Conservation (phyloP, 352 stramenopile genomes). For the Pythium rishiriense region DNA sequence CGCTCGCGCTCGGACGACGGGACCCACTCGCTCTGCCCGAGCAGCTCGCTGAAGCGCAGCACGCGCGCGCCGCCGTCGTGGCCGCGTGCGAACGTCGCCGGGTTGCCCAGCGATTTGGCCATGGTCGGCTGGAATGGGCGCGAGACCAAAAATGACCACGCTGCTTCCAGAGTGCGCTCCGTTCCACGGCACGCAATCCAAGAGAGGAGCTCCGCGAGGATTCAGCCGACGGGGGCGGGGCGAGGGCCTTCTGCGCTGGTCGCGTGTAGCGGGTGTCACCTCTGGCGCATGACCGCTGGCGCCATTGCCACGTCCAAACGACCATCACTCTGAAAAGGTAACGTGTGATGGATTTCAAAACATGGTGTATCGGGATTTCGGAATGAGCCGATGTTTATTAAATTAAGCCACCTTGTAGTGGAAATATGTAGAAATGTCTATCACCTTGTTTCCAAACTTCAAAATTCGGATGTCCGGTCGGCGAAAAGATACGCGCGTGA, state of each 20-base stretch:
- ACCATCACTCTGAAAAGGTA: conserved; percentile 2
- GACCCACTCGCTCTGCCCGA: conserved; percentile 24
- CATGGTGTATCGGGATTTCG: not conserved
- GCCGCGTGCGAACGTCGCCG: not conserved
- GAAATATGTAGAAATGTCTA: not conserved
- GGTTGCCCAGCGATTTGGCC: not conserved
- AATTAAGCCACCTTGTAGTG: not conserved
- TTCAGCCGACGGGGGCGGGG: too few species aligned
- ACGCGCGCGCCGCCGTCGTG: not conserved
- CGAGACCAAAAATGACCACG: not conserved
- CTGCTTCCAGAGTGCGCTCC: too few species aligned
- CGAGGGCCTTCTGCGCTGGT: not conserved
- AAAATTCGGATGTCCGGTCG: not conserved
- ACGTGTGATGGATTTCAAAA: conserved; percentile 10
- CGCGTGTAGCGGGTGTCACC: conserved; percentile 11
- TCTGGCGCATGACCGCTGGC: conserved; percentile 7
- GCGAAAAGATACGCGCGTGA: conserved; percentile 22
- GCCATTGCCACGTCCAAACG: conserved; percentile 6
- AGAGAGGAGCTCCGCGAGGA: too few species aligned
- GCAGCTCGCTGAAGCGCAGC: conserved; percentile 20
- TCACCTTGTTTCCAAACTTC: conserved; percentile 1
- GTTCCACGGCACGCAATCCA: not conserved
- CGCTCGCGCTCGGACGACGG: conserved; percentile 11
- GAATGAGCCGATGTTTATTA: too few species aligned
- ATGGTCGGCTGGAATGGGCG: not conserved